These are phyloP conservation scores for Phytophthora palmivora DNA, from an alignment of 352 stramenopile species.

Conservation along the genomic window DNA sequence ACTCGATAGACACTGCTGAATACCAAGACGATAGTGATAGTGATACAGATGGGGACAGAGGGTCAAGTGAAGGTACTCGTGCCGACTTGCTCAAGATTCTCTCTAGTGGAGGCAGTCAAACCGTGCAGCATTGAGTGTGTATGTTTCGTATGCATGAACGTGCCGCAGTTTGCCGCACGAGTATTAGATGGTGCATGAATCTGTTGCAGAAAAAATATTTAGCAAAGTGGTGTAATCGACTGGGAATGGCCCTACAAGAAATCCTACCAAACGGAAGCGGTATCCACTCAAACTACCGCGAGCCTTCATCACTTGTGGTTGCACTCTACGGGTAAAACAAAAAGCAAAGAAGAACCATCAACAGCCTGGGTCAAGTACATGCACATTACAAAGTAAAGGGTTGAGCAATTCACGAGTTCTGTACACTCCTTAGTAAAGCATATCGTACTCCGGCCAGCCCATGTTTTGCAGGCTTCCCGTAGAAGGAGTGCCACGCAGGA, in stretches of 20 bases:
- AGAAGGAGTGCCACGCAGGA: constrained; percentile 57
- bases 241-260: not conserved
- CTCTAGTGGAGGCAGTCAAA: constrained; percentile 40
- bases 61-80: constrained; percentile 15
- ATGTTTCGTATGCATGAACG: constrained; percentile 16
- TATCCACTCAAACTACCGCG: not conserved
- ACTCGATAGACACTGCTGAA: constrained; percentile 41
- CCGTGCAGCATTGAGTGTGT: constrained; percentile 31
- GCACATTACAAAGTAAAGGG: constrained; percentile 25
- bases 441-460: constrained; percentile 72
- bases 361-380: constrained; percentile 19
- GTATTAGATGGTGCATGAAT: constrained; percentile 18
- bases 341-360: constrained; percentile 23
- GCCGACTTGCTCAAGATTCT: constrained; percentile 65
- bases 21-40: constrained; percentile 47
- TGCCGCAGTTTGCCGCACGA: constrained; percentile 10
- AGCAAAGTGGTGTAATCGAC: constrained; percentile 15
- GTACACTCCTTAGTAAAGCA: constrained; percentile 45
- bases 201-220: constrained; percentile 39
- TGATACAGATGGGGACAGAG: constrained; percentile 41
- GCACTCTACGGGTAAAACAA: constrained; percentile 14
- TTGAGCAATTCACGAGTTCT: constrained; percentile 12
- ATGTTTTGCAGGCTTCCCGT: constrained; percentile 58
- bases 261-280: constrained; percentile 10
- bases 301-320: not conserved